Evolutionary conservation across 2,329 filamentous ascomycete genomes (phyloP).

Genomic region (Xylaria sp.): DNA sequence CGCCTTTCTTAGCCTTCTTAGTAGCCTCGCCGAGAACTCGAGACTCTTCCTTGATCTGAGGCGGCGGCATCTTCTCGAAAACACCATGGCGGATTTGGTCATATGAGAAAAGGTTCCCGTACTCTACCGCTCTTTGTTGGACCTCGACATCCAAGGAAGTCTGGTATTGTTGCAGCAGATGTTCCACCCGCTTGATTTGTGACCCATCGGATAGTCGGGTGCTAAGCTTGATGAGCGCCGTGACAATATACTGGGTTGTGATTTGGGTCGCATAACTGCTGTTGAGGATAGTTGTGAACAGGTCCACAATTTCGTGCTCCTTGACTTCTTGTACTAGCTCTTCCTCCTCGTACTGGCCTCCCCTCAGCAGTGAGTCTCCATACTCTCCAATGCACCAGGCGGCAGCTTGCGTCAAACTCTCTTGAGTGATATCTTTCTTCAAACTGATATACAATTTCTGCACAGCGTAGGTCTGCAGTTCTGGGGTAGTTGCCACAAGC

Average conservation of each 20-base stretch:
- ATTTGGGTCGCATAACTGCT: constrained; percentile 94
- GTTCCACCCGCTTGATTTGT: constrained; percentile 87
- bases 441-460: constrained; percentile 92
- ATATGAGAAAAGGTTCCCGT: constrained; percentile 91
- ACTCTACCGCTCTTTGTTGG: constrained; percentile 95
- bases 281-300: constrained; percentile 92
- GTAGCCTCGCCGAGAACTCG: constrained; percentile 86
- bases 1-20: constrained; percentile 73
- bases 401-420: constrained; percentile 90
- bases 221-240: constrained; percentile 92
- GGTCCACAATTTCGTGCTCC: constrained; percentile 89
- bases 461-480: constrained; percentile 94
- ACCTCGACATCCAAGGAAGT: constrained; percentile 94
- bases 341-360: constrained; percentile 93
- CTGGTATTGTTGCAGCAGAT: constrained; percentile 80
- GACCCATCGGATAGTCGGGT: constrained; percentile 83
- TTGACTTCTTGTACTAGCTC: constrained; percentile 84
- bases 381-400: constrained; percentile 99
- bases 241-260: constrained; percentile 95
- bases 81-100: constrained; percentile 90
- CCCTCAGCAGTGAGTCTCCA: constrained; percentile 87
- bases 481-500: constrained; percentile 91
- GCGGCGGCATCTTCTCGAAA: constrained; percentile 96
- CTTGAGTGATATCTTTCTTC: constrained; percentile 97
- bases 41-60: constrained; percentile 95